Base-by-base conservation (phyloP, 345 rosid species). In the Nasturtium officinale region DNA sequence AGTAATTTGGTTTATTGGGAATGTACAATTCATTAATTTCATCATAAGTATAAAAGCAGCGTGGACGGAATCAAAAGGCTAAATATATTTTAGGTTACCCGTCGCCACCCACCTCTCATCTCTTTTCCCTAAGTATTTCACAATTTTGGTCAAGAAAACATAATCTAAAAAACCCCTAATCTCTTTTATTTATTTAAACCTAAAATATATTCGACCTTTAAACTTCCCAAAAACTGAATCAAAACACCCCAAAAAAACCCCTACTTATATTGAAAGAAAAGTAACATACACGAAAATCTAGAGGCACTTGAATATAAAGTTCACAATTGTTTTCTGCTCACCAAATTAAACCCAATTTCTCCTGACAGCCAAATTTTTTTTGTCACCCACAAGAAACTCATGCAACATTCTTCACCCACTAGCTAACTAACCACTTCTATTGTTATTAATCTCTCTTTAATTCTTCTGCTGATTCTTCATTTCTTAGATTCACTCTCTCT, bases 261-360 rank as follows among this genome's bases (percentile, higher is more conserved):
- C 72, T 40, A 29, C 54, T 62, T 68, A 45, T 47, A 67, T 57
- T 57, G 46, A 67, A 67, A 13, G 65, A 54, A 77, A 69, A 61
- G 65, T 38, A 48, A 56, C 4, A 3, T 30, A 45, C 76, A 74
- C 32, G 76, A 37, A 50, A 61, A 42, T 32, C 48, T 6, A 40
- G 56, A 46, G 32, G 38, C 57, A 57, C 71, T 67, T 40, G 55
- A 75, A 10, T 58, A 51, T 60, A 23, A 28, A 65, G 61, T 35
- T 60, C 79, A 74, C 71, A 59, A 51, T 61, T 40, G 61, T 75
- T 86, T 86, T 90, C 87, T 55, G 96, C 78, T 90, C 91, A 90
- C 96, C 98, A 89, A 90, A 87, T 89, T 85, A 76, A 75, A 90
- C 90, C 88, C 89, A 82, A 80, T 47, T 45, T 46, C 33, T 75